Base-by-base conservation (phyloP, 176 grass and related monocot genomes). In the Urochloa ruziziensis region DNA sequence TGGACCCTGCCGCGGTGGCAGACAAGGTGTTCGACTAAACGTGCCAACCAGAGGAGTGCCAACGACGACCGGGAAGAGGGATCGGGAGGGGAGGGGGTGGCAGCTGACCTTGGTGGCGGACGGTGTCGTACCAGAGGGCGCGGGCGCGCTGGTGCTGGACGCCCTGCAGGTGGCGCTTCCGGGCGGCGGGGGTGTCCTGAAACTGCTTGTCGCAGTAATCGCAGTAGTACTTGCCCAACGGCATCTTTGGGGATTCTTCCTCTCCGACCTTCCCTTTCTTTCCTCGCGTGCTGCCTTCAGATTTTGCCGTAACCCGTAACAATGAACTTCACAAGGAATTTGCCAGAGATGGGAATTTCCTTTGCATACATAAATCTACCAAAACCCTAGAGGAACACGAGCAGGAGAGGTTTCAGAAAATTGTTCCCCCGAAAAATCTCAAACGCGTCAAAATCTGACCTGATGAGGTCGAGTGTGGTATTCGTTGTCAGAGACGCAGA, bases 171-270 rank as follows among this genome's bases (percentile, higher is more conserved):
- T 95, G 96, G 76, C 96, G 96, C 89, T 76, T 88, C 59, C 96
- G 86, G 67, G 96, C 93, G 32, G 78, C 82, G 58, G 91, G 56
- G 40, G 93, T 98, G 80, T 95, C 96, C 80, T 90, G 91, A 75
- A 98, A 98, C 82, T 98, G 86, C 85, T 98, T 98, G n/a, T 98
- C 93, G 87, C 96, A 98, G 80, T 95, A 98, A 11, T 98, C 93
- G 93, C 91, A 98, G 82, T 91, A 82, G 80, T 98, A 98, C 66
- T 95, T 95, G 75, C 92, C 90, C 86, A 95, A 36, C 14, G 90
- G 88, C 91, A 92, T 93, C 44, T 35, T 92, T 21, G 34, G 42
- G 37, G 3, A 0, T 51, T 23, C 44, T 32, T 21, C 7, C 10
- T 39, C 56, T 7, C 5, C 37, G 10, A 48, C 29, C 42, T 4